A percentile compares a stretch with the other conserved stretches of the same genome.
Conservation (phyloP, 2,329 filamentous ascomycete species). For the Raffaelea ambrosiae region DNA sequence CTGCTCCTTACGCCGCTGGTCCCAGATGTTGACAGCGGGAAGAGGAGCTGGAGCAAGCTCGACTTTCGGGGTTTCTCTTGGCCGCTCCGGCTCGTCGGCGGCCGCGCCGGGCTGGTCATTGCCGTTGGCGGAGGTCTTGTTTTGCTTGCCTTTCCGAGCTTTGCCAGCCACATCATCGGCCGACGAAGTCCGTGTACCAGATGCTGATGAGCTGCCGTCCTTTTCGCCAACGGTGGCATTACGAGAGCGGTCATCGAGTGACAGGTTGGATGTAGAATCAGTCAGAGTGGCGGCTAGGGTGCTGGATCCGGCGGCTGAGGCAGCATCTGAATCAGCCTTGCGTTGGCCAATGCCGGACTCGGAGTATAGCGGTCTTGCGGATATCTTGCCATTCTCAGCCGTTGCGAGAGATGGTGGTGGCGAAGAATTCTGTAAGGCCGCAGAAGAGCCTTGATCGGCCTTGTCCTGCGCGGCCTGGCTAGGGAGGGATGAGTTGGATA, state of each 20-base stretch:
- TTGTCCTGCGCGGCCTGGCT: slow-evolving; percentile 20
- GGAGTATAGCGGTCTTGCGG: not conserved
- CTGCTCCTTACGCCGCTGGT: slow-evolving; percentile 62
- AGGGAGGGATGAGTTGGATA: slow-evolving; percentile 22
- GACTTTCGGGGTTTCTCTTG: slow-evolving; percentile 49
- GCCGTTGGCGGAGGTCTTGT: slow-evolving; percentile 26
- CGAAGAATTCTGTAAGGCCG: not conserved
- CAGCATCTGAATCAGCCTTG: slow-evolving; percentile 18
- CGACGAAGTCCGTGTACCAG: not conserved
- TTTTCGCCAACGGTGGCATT: slow-evolving; percentile 45
- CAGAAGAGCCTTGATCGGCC: slow-evolving; percentile 22
- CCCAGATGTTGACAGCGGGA: slow-evolving; percentile 83
- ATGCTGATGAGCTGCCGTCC: too few relatives aligned
- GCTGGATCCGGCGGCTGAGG: slow-evolving; percentile 17
- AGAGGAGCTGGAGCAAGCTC: slow-evolving; percentile 73
- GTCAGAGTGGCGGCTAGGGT: slow-evolving; percentile 26
- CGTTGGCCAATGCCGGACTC: slow-evolving; percentile 1
- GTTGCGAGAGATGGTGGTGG: not conserved
- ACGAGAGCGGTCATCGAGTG: slow-evolving; percentile 26
- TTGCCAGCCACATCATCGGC: slow-evolving; percentile 53
- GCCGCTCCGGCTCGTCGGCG: slow-evolving; percentile 44
- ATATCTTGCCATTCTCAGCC: slow-evolving; percentile 10
- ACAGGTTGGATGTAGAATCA: slow-evolving; percentile 11
- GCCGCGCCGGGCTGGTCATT: not conserved
- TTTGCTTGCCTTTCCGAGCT: slow-evolving; percentile 57